Evolutionary conservation across 2,329 filamentous ascomycete genomes (phyloP).

Genomic region (Trichoderma sp.): DNA sequence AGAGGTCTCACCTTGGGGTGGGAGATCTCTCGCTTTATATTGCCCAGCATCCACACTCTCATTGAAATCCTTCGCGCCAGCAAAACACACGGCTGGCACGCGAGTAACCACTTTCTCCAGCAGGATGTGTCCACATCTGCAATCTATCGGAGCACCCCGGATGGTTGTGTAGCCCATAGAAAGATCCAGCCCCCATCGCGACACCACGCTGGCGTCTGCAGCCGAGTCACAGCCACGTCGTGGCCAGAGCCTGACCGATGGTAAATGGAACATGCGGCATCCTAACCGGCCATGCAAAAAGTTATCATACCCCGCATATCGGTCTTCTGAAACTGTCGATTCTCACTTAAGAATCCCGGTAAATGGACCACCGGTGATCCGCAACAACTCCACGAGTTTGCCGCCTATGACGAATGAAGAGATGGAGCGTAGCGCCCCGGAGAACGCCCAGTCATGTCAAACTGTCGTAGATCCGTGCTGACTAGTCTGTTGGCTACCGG

Average conservation of each 20-base stretch:
- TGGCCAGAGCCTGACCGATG: neutral
- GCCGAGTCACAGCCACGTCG: neutral
- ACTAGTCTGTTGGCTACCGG: neutral
- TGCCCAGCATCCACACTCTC: neutral
- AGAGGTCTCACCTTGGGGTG: neutral
- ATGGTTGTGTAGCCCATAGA: conserved; percentile 3
- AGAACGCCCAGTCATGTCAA: neutral
- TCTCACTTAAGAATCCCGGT: neutral
- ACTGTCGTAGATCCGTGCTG: neutral
- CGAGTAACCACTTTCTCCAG: neutral
- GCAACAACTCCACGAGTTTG: conserved; percentile 1
- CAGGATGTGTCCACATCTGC: neutral
- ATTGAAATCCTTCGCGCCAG: neutral
- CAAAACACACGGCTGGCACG: neutral
- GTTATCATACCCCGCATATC: neutral
- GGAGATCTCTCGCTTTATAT: neutral
- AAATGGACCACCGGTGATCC: neutral
- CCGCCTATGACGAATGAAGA: neutral
- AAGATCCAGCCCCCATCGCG: neutral
- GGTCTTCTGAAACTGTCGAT: neutral
- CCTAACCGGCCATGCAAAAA: neutral
- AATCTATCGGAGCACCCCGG: neutral
- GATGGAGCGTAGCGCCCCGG: neutral
- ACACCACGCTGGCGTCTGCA: neutral
- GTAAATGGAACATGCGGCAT: neutral